Evolutionary conservation across 805 yeast genomes (phyloP).

Genomic region (Candida lessepsii): DNA sequence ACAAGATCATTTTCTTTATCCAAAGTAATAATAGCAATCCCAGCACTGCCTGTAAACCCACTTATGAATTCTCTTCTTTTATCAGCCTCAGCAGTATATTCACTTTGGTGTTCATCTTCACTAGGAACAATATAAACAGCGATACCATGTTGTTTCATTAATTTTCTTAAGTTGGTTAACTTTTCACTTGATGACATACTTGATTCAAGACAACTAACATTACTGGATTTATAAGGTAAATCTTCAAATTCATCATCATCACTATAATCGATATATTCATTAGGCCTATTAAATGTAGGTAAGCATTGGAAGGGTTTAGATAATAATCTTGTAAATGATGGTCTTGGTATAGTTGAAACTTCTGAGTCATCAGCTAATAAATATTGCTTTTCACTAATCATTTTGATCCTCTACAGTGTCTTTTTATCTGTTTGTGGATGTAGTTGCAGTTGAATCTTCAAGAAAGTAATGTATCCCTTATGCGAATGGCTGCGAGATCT

Average conservation of each 20-base stretch:
- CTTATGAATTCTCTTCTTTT: slow-evolving; percentile 79
- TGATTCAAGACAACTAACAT: slow-evolving; percentile 4
- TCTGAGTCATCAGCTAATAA: slow-evolving; percentile 15
- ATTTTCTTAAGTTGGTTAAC: slow-evolving; percentile 55
- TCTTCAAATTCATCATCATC: slow-evolving; percentile 21
- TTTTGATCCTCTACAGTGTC: too few relatives aligned
- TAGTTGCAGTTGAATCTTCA: background rate
- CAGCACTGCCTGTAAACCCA: slow-evolving; percentile 93
- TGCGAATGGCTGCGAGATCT: too few relatives aligned
- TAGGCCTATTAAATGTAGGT: slow-evolving; percentile 14
- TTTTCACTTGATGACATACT: slow-evolving; percentile 55
- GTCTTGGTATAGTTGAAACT: slow-evolving; percentile 20
- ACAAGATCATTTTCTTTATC: slow-evolving; percentile 41
- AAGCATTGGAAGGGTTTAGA: slow-evolving; percentile 26
- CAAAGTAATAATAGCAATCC: slow-evolving; percentile 78
- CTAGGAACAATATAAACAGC: slow-evolving; percentile 79
- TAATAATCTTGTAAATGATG: slow-evolving; percentile 20
- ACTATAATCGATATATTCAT: slow-evolving; percentile 7
- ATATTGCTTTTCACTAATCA: slow-evolving; percentile 18
- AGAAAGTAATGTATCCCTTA: too few relatives aligned
- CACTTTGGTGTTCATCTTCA: slow-evolving; percentile 93
- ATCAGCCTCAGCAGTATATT: slow-evolving; percentile 79
- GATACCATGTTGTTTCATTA: slow-evolving; percentile 62
- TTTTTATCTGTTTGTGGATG: too few relatives aligned
- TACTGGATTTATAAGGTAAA: slow-evolving; percentile 21